A percentile compares a stretch with the other conserved stretches of the same genome.
Evolutionary conservation across 208 protist species (phyloP).

Genomic region (Lotmaria passim): DNA sequence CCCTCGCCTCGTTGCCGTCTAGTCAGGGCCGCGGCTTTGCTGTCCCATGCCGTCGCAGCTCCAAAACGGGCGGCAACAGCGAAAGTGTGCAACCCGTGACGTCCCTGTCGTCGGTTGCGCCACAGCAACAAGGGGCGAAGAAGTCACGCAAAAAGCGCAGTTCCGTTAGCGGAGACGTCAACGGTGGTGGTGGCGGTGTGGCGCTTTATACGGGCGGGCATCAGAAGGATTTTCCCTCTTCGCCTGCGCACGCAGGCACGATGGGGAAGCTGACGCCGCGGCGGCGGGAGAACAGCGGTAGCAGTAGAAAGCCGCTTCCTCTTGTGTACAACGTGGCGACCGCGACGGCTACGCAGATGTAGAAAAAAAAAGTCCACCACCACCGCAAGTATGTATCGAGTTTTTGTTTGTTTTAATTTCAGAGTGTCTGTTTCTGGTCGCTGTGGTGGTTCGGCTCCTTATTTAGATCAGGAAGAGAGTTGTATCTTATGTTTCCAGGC

Average conservation of each 20-base stretch:
- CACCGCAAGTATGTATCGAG: neutral
- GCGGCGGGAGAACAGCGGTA: constrained; percentile 6
- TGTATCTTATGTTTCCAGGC: no score
- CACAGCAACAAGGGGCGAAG: constrained; percentile 12
- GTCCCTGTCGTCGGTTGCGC: no score
- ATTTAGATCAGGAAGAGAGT: no score
- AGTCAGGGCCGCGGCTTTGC: constrained; percentile 21
- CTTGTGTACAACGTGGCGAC: constrained; percentile 17
- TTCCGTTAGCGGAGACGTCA: constrained; percentile 5
- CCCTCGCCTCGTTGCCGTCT: neutral
- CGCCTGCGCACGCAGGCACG: neutral
- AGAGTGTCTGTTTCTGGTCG: neutral
- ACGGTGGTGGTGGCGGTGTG: neutral
- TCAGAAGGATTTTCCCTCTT: neutral
- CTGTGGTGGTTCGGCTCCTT: no score
- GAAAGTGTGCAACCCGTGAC: neutral
- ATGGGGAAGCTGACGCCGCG: constrained; percentile 12
- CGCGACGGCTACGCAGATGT: constrained; percentile 17
- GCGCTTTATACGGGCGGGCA: neutral
- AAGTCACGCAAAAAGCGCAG: constrained; percentile 14
- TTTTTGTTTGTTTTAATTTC: constrained; percentile 6
- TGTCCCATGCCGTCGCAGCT: constrained; percentile 11
- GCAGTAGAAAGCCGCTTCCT: constrained; percentile 1
- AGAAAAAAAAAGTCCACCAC: neutral
- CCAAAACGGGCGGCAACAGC: constrained; percentile 12